Evolutionary conservation across 1,284 basidiomycete species (phyloP).

Genomic region (Earliella scabrosa): DNA sequence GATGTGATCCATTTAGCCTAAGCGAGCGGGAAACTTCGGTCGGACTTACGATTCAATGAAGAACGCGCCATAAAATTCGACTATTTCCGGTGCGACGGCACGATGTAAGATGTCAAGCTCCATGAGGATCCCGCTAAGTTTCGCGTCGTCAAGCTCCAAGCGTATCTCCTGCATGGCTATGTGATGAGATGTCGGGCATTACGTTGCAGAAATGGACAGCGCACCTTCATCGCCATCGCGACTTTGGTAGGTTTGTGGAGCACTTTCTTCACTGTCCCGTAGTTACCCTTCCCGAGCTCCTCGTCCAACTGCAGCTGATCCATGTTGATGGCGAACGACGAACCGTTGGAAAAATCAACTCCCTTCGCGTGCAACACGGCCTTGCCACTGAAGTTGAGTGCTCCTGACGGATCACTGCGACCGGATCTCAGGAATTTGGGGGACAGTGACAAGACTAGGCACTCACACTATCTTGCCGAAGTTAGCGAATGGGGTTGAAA

Average conservation of each 20-base stretch:
- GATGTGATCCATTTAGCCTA: neutral
- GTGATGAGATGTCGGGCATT: too few relatives aligned
- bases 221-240: constrained; percentile 98
- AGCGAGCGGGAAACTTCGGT: neutral
- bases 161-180: constrained; percentile 94
- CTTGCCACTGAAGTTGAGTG: constrained; percentile 92
- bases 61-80: constrained; percentile 99
- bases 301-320: constrained; percentile 90
- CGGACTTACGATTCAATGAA: constrained; percentile 94
- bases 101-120: constrained; percentile 98
- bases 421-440: constrained; percentile 1
- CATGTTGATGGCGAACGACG: constrained; percentile 96
- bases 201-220: neutral
- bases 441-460: neutral
- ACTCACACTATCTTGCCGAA: constrained; percentile 94
- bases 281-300: constrained; percentile 95
- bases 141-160: constrained; percentile 93
- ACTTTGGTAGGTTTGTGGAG: constrained; percentile 94
- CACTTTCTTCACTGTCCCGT: constrained; percentile 96
- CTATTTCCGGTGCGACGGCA: constrained; percentile 89
- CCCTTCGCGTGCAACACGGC: constrained; percentile 92
- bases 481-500: constrained; percentile 86
- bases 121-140: constrained; percentile 97
- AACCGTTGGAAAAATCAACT: constrained; percentile 94
- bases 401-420: constrained; percentile 88